These are phyloP conservation scores for Iris macrosiphon DNA, from an alignment of 106 monocot species.

Conservation along the genomic window DNA sequence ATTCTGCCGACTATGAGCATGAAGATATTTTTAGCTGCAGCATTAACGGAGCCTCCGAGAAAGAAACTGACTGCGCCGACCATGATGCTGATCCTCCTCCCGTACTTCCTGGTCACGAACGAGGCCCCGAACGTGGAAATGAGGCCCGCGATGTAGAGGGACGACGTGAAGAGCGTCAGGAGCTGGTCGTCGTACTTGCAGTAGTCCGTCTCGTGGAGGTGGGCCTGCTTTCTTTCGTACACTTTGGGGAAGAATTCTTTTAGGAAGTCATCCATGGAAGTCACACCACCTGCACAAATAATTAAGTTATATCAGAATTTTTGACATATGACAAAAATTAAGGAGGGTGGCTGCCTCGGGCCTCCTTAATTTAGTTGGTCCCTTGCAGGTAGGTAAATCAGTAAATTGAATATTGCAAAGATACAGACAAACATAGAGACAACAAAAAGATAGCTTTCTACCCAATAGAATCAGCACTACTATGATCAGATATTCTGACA, in stretches of 20 bases:
- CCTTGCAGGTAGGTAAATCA: too few species aligned
- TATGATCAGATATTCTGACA: too few species aligned
- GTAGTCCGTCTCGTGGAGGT: conserved; percentile 36
- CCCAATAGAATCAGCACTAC: too few species aligned
- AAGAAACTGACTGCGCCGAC: conserved; percentile 30
- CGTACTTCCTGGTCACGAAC: conserved; percentile 18
- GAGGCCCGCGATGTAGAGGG: conserved; percentile 31
- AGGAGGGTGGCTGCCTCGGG: too few species aligned
- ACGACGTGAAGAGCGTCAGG: conserved; percentile 35
- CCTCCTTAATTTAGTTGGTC: too few species aligned
- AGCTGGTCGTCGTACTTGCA: conserved; percentile 38
- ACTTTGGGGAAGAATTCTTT: conserved; percentile 25
- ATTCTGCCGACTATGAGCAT: conserved; percentile 13
- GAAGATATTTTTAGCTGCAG: conserved; percentile 15
- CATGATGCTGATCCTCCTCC: conserved; percentile 22
- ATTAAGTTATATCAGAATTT: too few species aligned
- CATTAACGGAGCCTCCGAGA: conserved; percentile 23
- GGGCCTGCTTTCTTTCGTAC: conserved; percentile 22
- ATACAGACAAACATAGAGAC: too few species aligned
- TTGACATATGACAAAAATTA: too few species aligned
- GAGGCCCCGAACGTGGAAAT: conserved; percentile 27
- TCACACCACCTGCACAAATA: conserved; percentile 34
- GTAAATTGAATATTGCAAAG: too few species aligned
- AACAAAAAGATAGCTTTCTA: too few species aligned
- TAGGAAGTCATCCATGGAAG: conserved; percentile 39